Base-by-base conservation (phyloP, 1,284 basidiomycete genomes). In the Tilletia setariae region DNA sequence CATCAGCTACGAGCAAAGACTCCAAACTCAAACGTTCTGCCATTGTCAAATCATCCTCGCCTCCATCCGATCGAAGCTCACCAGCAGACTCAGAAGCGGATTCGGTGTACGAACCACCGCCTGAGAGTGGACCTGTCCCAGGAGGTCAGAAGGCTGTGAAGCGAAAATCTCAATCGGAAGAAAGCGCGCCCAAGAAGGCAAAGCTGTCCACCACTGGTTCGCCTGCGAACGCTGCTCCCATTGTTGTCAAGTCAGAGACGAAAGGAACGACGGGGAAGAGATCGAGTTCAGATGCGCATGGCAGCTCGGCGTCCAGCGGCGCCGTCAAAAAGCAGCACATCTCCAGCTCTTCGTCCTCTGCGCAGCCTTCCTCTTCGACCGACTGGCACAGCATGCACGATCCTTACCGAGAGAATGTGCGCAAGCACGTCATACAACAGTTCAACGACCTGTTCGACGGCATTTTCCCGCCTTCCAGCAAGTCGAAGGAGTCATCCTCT, bases 381-480 rank as follows among this genome's bases (percentile, higher is more conserved):
- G 44, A 46, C 28, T 28, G 42, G 2, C 43, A 40, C 16, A 30
- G 53, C 15, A 44, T 47, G 61, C 59, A 21, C 61, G 64, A 13
- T 44, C 61, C 51, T 42, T 42, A 64, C n/a, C 65, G 30, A 25
- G 65, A 69, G 40, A 56, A 49, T 1, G 66, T 70, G 16, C 56
- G 71, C 15, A 44, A 65, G 13, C 62, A 64, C 43, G 67, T 63
- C 40, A 32, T 56, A 19, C 25, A 49, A 35, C 69, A 66, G 25
- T 65, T 72, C 28, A 42, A 62, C 6, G 40, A 13, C 23, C 44
- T 69, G 3, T 65, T 72, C 35, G 63, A 21, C 9, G 43, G 43
- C 8, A 71, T 72, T 46, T 70, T 68, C 53, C 16, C 61, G 0
- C n/a, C 11, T 1, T 25, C 43, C 47, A 63, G 59, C 61, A 46